Evolutionary conservation across 495 filamentous ascomycete species (phyloP), one percentile per base, ranked within the genome.

Genomic region (Neurospora sp.): DNA sequence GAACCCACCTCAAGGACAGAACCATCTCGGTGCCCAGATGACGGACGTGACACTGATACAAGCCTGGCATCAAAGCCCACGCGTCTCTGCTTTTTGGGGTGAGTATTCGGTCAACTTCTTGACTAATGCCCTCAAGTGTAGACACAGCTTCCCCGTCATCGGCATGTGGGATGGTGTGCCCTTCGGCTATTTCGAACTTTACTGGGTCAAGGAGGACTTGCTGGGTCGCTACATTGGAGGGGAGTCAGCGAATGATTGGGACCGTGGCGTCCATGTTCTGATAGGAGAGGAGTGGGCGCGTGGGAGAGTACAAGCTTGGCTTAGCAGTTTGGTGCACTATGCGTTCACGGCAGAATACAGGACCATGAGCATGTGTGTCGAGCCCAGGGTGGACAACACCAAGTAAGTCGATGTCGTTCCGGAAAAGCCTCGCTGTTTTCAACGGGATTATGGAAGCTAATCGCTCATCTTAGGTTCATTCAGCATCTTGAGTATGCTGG

Each of bases 141-240:
- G 84, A 10, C 91, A 98, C 81, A 93, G 89, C 69, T 97, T 97
- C 83, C 96, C 96, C 0, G 92, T 90, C 2, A 95, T 99, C 75
- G 96, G 93, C 40, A 90, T 92, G 83, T 99, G 94, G 94, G 93
- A 97, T 70, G 94, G 93, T 3, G 91, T 94, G 72, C 96, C 96
- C 0, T 99, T 98, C 81, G 96, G 96, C 0, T 99, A 96, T 76
- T 97, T 99, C 78, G 96, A 99, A 84, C 88, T 99, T 45, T 99
- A 99, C 83, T 99, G 96, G 96, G 94, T 96, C 3, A 97, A 97
- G 76, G 96, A 99, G 79, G 96, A 98, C 78, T 81, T 82, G 2
- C 78, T 99, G 31, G 93, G 92, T 0, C 85, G 85, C 38, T 82
- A 91, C 69, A 78, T 95, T 40, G 87, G 88, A 1, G 74, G 86